Evolutionary conservation across 805 yeast genomes (phyloP).

Genomic region (Nakazawaea pomicola): DNA sequence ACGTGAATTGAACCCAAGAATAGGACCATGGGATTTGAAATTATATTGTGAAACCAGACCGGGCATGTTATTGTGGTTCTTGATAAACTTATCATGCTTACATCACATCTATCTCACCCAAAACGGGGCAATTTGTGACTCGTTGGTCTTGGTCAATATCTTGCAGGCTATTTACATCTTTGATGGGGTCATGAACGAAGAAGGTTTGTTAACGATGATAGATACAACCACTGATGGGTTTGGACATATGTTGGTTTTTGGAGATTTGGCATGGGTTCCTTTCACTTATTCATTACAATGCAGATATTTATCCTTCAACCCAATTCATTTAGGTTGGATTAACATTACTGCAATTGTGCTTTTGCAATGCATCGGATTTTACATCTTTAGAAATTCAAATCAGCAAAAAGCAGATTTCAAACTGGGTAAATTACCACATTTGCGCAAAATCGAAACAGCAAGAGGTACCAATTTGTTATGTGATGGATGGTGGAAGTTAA

Average conservation of each 20-base stretch:
- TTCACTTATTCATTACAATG: conserved; percentile 87
- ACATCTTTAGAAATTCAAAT: conserved; percentile 80
- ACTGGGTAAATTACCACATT: conserved; percentile 64
- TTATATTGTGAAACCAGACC: conserved; percentile 92
- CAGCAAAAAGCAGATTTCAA: conserved; percentile 81
- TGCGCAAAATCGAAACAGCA: conserved; percentile 65
- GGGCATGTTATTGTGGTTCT: conserved; percentile 82
- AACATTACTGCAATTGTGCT: conserved; percentile 35
- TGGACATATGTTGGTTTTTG: conserved; percentile 94
- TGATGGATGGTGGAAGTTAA: conserved; percentile 94
- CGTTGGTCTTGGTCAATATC: conserved; percentile 61
- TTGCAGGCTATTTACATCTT: conserved; percentile 79
- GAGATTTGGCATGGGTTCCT: conserved; percentile 90
- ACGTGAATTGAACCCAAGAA: conserved; percentile 88
- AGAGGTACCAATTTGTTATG: conserved; percentile 76
- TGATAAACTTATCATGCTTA: conserved; percentile 70
- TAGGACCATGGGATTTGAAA: conserved; percentile 83
- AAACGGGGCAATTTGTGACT: conserved; percentile 58
- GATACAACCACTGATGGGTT: conserved; percentile 96
- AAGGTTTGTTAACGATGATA: conserved; percentile 88
- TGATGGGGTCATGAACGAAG: conserved; percentile 91
- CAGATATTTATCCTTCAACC: conserved; percentile 67
- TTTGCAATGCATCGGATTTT: conserved; percentile 61
- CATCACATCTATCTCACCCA: conserved; percentile 75
- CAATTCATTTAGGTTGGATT: conserved; percentile 44